A percentile compares a stretch with the other conserved stretches of the same genome.
Conservation (phyloP, 257 asterid species). For the Jasminum sambac region DNA sequence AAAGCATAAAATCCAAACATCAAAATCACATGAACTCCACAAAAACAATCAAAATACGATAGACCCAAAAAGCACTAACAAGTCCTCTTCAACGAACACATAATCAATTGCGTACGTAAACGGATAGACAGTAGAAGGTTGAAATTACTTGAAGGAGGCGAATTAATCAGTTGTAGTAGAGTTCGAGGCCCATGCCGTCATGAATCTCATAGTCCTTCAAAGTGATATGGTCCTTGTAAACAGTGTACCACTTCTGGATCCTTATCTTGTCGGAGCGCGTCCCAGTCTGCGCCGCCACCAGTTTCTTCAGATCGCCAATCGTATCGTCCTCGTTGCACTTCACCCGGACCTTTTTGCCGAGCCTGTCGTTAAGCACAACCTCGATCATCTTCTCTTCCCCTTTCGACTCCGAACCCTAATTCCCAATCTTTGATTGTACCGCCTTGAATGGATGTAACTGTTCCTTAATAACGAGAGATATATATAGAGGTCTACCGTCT, state of each 20-base stretch:
- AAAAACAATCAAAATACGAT: too few species aligned
- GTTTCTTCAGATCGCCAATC: slow-evolving; percentile 86
- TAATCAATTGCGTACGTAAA: neutral
- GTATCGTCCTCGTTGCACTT: slow-evolving; percentile 96
- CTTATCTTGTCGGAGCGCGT: slow-evolving; percentile 84
- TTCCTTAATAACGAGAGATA: neutral
- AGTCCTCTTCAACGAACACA: neutral
- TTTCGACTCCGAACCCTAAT: neutral
- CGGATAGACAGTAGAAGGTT: neutral
- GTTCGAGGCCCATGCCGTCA: slow-evolving; percentile 93
- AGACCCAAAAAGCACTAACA: neutral
- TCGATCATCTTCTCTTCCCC: slow-evolving; percentile 48
- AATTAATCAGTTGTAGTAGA: slow-evolving; percentile 58
- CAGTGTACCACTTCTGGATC: slow-evolving; percentile 83
- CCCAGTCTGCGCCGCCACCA: slow-evolving; percentile 90
- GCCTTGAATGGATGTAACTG: neutral
- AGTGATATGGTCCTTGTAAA: slow-evolving; percentile 82
- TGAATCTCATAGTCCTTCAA: slow-evolving; percentile 79
- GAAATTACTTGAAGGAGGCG: neutral
- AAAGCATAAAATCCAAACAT: too few species aligned
- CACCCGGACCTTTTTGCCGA: slow-evolving; percentile 88
- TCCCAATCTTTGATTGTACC: neutral
- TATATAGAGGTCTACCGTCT: neutral
- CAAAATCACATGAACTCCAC: too few species aligned
- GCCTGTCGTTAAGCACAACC: slow-evolving; percentile 77